phyloP scores from a whole-genome alignment of 352 stramenopile species.

The Globisporangium camurandrum region DNA sequence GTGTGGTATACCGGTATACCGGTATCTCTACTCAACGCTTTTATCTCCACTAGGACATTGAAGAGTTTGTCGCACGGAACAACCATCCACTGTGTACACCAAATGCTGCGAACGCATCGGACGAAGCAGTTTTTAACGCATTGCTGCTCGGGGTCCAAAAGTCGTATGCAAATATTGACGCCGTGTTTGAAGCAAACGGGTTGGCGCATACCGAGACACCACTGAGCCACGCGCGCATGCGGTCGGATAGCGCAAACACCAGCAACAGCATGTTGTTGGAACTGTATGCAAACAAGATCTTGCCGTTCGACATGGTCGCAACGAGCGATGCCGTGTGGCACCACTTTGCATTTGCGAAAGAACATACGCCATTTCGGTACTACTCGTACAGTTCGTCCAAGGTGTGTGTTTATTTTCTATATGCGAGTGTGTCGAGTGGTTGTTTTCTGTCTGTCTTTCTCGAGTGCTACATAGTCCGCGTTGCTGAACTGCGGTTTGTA shows the following conservation, averaged over 20 bases:
- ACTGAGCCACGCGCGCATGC: conserved; percentile 17
- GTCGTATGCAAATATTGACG: conserved; percentile 28
- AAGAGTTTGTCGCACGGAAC: conserved; percentile 14
- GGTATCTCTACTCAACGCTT: too few relatives aligned
- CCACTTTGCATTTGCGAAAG: conserved; percentile 24
- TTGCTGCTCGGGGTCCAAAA: conserved; percentile 24
- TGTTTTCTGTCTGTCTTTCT: not conserved
- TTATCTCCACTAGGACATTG: conserved; percentile 1
- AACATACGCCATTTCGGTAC: conserved; percentile 18
- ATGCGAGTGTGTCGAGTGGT: not conserved
- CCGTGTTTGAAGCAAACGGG: conserved; percentile 17
- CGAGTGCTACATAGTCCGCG: not conserved
- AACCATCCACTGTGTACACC: conserved; percentile 20
- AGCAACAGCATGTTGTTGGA: conserved; percentile 20
- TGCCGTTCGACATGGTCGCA: conserved; percentile 24
- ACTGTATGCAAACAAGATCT: conserved; percentile 20
- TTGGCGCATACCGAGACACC: conserved; percentile 7
- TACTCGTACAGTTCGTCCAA: conserved; percentile 24
- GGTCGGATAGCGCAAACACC: conserved; percentile 8
- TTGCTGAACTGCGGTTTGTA: too few relatives aligned
- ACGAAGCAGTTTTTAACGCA: conserved; percentile 26
- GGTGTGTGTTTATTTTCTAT: conserved; percentile 2
- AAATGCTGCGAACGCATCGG: conserved; percentile 14
- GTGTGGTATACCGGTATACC: not conserved
- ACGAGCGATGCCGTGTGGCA: conserved; percentile 27